Conservation (phyloP, 441 rosid genomes). For the Erodium moschatum region DNA sequence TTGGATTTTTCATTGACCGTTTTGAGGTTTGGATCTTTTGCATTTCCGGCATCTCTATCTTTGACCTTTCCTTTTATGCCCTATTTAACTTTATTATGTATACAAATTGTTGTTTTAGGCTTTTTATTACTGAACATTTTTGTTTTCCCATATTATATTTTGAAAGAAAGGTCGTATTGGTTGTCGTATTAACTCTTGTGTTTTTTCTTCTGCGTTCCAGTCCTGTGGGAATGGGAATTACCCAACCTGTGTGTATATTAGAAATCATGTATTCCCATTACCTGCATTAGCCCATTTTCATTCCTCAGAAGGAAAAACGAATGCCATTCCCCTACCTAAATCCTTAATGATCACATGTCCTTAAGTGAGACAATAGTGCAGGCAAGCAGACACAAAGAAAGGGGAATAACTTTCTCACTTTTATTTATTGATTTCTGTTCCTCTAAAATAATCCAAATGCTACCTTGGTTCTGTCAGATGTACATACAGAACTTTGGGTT, state of each 20-base stretch:
- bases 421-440: not conserved
- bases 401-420: not conserved
- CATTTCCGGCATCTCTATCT: conserved; percentile 7
- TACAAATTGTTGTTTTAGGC: not conserved
- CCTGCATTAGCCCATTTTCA: not conserved
- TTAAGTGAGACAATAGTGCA: conserved; percentile 3
- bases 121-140: not conserved
- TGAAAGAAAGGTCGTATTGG: not conserved
- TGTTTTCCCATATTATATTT: not conserved
- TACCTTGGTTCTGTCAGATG: conserved; percentile 2
- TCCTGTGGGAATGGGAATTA: not conserved
- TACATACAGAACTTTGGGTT: not conserved
- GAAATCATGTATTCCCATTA: not conserved
- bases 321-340: not conserved
- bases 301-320: not conserved
- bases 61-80: not conserved
- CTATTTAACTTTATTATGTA: not conserved
- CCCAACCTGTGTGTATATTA: not conserved
- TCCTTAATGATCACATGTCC: not conserved
- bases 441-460: conserved; percentile 1
- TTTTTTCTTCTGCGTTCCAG: not conserved
- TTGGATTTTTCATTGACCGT: conserved; percentile 91
- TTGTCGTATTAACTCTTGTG: not conserved
- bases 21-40: conserved; percentile 66
- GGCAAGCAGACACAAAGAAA: not conserved